These are phyloP conservation scores for Daldinia concentrica DNA, from an alignment of 495 filamentous ascomycete genomes.

Conservation along the genomic window DNA sequence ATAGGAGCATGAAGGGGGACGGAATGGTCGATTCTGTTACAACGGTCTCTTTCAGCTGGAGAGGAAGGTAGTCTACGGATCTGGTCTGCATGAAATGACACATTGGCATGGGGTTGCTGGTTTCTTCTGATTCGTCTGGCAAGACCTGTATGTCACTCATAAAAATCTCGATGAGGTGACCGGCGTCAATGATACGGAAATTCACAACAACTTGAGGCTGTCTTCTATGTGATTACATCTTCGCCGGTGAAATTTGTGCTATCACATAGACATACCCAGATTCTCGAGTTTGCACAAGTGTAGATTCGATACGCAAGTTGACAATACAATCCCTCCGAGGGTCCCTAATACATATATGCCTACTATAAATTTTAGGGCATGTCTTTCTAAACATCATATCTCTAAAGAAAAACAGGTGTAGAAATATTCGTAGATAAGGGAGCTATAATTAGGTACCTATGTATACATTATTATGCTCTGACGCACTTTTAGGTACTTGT, in stretches of 20 bases:
- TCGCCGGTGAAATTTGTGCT: background rate
- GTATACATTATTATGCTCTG: no score
- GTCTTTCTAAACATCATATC: background rate
- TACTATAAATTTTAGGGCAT: background rate
- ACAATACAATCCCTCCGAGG: background rate
- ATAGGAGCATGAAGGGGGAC: constrained; percentile 15
- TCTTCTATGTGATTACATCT: background rate
- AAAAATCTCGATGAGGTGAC: constrained; percentile 50
- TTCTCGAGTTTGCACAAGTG: background rate
- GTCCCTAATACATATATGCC: constrained; percentile 3
- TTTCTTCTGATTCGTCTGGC: constrained; percentile 61
- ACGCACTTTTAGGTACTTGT: no score
- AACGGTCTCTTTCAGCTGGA: constrained; percentile 44
- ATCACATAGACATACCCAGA: background rate
- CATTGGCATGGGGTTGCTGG: constrained; percentile 59
- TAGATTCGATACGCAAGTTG: constrained; percentile 4
- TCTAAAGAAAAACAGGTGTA: background rate
- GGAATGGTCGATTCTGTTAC: constrained; percentile 35
- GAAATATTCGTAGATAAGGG: no score
- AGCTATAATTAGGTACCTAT: no score
- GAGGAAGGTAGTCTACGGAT: constrained; percentile 45
- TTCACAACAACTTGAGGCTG: constrained; percentile 21
- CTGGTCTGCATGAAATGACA: constrained; percentile 58
- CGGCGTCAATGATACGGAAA: constrained; percentile 56
- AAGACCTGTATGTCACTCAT: constrained; percentile 62